Evolutionary conservation across 2,329 filamentous ascomycete species (phyloP).

Genomic region (Epichloe typhina): DNA sequence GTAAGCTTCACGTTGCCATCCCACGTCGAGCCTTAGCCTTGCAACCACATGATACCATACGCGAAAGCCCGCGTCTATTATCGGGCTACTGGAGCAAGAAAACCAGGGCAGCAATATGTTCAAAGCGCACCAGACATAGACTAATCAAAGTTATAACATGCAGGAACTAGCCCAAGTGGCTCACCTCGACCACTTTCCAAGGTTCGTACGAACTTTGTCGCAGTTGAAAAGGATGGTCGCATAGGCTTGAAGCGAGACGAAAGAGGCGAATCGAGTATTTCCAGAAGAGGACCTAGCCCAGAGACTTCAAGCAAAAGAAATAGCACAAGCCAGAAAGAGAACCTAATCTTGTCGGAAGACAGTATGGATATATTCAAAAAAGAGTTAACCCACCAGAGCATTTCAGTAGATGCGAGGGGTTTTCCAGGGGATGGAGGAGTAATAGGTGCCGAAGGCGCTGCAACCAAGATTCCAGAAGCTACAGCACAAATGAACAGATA

Average conservation of each 20-base stretch:
- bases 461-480: not conserved
- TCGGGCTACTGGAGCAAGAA: not conserved
- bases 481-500: not conserved
- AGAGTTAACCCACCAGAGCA: not conserved
- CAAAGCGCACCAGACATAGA: slow-evolving; percentile 6
- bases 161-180: slow-evolving; percentile 25
- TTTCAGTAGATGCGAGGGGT: not conserved
- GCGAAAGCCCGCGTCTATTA: not conserved
- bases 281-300: slow-evolving; percentile 23
- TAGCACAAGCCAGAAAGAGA: slow-evolving; percentile 26
- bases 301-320: slow-evolving; percentile 18
- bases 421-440: not conserved
- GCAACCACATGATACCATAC: not conserved
- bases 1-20: slow-evolving; percentile 9
- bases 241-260: slow-evolving; percentile 35
- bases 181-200: slow-evolving; percentile 58
- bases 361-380: slow-evolving; percentile 2
- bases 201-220: slow-evolving; percentile 62
- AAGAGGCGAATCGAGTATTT: slow-evolving; percentile 25
- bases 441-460: not conserved
- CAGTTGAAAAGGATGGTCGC: slow-evolving; percentile 53
- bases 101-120: not conserved
- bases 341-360: slow-evolving; percentile 15
- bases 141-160: slow-evolving; percentile 11
- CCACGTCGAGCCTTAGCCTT: not conserved